Percentiles rank a stretch among this genome's conserved stretches.
These are phyloP conservation scores for Aureobasidium mangrovei DNA, from an alignment of 2,329 filamentous ascomycete species.

Conservation along the genomic window DNA sequence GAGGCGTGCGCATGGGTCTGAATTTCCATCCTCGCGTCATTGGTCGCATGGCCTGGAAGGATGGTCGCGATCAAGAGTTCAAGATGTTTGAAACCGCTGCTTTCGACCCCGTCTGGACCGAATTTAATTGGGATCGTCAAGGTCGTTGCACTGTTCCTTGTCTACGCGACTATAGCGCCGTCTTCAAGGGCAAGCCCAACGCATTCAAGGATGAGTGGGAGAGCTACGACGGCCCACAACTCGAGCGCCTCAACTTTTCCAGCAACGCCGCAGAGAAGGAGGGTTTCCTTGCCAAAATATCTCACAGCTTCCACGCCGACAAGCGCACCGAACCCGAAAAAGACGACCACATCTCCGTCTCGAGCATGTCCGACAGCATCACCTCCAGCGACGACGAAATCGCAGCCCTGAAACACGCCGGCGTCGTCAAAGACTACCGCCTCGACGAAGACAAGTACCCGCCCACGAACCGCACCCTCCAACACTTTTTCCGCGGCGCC, in stretches of 20 bases:
- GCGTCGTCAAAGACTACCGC: constrained; percentile 37
- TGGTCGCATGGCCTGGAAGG: constrained; percentile 49
- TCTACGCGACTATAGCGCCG: constrained; percentile 44
- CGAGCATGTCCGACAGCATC: constrained; percentile 27
- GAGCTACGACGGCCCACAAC: constrained; percentile 39
- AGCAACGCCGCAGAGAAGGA: neutral
- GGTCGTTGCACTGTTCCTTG: constrained; percentile 47
- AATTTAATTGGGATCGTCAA: constrained; percentile 46
- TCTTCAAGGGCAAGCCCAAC: constrained; percentile 41
- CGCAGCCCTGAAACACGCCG: constrained; percentile 31
- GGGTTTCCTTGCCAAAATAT: neutral
- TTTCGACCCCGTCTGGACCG: constrained; percentile 50
- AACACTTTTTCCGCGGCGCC: constrained; percentile 48
- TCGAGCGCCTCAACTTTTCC: constrained; percentile 25
- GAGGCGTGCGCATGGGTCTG: constrained; percentile 49
- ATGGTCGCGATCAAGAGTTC: constrained; percentile 45
- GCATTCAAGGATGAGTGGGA: constrained; percentile 46
- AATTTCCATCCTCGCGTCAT: constrained; percentile 50
- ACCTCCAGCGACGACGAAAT: constrained; percentile 33
- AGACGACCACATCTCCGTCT: neutral
- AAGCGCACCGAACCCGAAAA: constrained; percentile 4
- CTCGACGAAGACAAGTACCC: constrained; percentile 44
- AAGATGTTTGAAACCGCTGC: constrained; percentile 50
- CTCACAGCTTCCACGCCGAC: constrained; percentile 4
- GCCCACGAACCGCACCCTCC: constrained; percentile 47